Percentiles rank a stretch among this genome's conserved stretches.
phyloP scores from a whole-genome alignment of 2,329 filamentous ascomycete species.

The Dothistroma septosporum region DNA sequence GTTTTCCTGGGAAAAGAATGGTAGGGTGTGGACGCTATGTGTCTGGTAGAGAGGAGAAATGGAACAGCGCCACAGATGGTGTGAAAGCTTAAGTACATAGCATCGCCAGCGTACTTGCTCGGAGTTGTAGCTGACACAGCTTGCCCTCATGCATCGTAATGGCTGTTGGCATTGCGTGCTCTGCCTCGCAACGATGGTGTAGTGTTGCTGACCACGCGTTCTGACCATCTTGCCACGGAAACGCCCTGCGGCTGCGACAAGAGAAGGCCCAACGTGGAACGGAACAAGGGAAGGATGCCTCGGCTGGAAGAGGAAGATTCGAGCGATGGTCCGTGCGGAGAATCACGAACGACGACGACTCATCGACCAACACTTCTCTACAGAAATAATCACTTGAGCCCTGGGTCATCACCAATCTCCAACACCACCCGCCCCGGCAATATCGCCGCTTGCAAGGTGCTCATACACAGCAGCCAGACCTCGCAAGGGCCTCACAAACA shows the following conservation, averaged over 20 bases:
- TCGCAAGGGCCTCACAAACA: conserved; percentile 41
- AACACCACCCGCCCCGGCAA: conserved; percentile 43
- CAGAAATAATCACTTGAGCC: not conserved
- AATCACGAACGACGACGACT: not conserved
- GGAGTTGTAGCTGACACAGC: not conserved
- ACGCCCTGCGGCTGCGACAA: not conserved
- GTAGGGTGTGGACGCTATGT: not conserved
- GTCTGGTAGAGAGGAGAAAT: not conserved
- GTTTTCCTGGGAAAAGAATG: not conserved
- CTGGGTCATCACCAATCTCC: conserved; percentile 34
- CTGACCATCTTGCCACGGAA: not conserved
- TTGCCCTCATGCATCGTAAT: not conserved
- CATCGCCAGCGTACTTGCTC: not conserved
- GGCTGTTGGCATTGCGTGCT: not conserved
- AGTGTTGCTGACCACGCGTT: not conserved
- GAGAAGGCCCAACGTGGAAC: too few species aligned
- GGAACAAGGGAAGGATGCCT: not conserved
- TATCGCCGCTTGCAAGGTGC: conserved; percentile 44
- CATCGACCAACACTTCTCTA: not conserved
- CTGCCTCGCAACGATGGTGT: not conserved
- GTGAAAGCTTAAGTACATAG: not conserved
- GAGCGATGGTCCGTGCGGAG: not conserved
- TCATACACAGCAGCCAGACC: conserved; percentile 43
- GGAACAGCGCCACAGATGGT: not conserved
- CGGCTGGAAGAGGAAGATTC: not conserved